A percentile compares a stretch with the other conserved stretches of the same genome.
Conservation (phyloP, 1,284 basidiomycete genomes). For the Coniferiporia sulphurascens region DNA sequence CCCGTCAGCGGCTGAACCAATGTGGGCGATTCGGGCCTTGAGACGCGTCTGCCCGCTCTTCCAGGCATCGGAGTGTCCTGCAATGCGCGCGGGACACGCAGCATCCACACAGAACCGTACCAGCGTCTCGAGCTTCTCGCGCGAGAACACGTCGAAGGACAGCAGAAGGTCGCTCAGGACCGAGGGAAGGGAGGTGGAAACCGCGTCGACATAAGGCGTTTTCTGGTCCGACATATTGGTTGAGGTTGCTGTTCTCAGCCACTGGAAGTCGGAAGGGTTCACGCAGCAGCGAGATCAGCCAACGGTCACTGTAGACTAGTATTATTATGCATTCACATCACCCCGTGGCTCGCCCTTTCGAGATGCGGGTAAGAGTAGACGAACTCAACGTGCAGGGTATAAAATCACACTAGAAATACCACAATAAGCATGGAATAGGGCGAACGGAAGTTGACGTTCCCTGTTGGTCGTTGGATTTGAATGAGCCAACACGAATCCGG, state of each 20-base stretch:
- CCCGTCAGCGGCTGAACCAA: constrained; percentile 1
- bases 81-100: constrained; percentile 12
- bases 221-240: not conserved
- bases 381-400: constrained; percentile 1
- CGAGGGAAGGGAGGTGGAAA: constrained; percentile 12
- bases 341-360: not conserved
- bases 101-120: constrained; percentile 13
- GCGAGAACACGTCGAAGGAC: constrained; percentile 10
- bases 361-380: not conserved
- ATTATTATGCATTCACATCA: not conserved
- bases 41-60: constrained; percentile 10
- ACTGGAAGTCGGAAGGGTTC: not conserved
- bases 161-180: constrained; percentile 12
- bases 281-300: not conserved
- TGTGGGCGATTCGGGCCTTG: not conserved
- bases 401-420: not conserved
- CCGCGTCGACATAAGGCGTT: constrained; percentile 17
- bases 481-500: not conserved
- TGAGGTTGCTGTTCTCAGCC: not conserved
- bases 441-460: not conserved
- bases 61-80: constrained; percentile 15
- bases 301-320: not conserved
- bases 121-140: constrained; percentile 15
- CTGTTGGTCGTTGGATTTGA: too few relatives aligned
- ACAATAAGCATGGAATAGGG: not conserved